phyloP scores from a whole-genome alignment of 257 asterid genomes.

The Eustoma russellianum region DNA sequence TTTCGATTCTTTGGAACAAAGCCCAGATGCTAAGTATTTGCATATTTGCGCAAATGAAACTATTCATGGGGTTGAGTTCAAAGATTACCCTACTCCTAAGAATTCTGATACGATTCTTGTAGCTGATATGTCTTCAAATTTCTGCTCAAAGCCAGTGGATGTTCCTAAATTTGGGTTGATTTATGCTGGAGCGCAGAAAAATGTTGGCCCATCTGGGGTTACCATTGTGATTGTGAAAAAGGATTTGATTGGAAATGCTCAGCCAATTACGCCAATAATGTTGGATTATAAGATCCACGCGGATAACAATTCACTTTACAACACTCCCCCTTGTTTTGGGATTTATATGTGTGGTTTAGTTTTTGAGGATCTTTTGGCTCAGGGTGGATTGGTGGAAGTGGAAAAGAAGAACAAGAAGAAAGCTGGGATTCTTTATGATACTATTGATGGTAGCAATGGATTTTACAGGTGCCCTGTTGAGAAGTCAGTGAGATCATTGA shows the following conservation, averaged over 20 bases:
- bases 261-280: slow-evolving; percentile 73
- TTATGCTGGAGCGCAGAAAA: slow-evolving; percentile 98
- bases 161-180: slow-evolving; percentile 62
- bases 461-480: slow-evolving; percentile 83
- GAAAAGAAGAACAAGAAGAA: slow-evolving; percentile 74
- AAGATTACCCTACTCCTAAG: slow-evolving; percentile 58
- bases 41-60: slow-evolving; percentile 90
- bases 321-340: slow-evolving; percentile 92
- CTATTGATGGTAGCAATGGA: slow-evolving; percentile 76
- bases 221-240: slow-evolving; percentile 63
- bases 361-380: slow-evolving; percentile 75
- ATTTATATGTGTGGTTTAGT: slow-evolving; percentile 92
- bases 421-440: slow-evolving; percentile 53
- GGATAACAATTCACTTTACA: slow-evolving; percentile 74
- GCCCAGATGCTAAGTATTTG: slow-evolving; percentile 56
- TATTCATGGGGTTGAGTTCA: slow-evolving; percentile 89
- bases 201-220: slow-evolving; percentile 95
- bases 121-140: slow-evolving; percentile 93
- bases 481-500: slow-evolving; percentile 74
- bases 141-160: slow-evolving; percentile 87
- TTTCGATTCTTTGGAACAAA: slow-evolving; percentile 50
- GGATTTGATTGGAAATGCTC: slow-evolving; percentile 71
- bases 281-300: slow-evolving; percentile 86
- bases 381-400: slow-evolving; percentile 78
- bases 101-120: slow-evolving; percentile 41